Conservation (phyloP, 805 yeast species). For the Lachancea fermentati region DNA sequence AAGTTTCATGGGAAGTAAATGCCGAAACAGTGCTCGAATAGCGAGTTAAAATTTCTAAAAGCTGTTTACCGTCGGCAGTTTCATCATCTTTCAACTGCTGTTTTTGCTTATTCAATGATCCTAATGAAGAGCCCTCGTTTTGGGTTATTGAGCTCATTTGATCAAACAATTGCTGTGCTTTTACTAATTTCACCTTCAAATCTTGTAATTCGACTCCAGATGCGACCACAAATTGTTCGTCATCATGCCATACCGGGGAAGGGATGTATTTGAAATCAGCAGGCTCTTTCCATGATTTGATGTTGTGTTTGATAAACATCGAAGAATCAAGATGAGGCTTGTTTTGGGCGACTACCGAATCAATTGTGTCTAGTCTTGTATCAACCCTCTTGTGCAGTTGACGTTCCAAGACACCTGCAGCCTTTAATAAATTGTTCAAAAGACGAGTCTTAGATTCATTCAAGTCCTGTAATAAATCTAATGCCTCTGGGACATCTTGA, state of each 20-base stretch:
- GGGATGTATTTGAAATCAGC: slow-evolving; percentile 80
- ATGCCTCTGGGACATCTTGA: slow-evolving; percentile 86
- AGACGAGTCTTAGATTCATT: slow-evolving; percentile 73
- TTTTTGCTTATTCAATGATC: slow-evolving; percentile 27
- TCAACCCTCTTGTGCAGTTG: slow-evolving; percentile 40
- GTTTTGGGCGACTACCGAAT: slow-evolving; percentile 59
- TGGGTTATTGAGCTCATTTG: slow-evolving; percentile 29
- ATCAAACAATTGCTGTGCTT: slow-evolving; percentile 30
- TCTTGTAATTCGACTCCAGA: slow-evolving; percentile 53
- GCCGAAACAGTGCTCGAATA: slow-evolving; percentile 50
- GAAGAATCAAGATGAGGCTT: slow-evolving; percentile 70
- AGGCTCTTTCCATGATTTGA: slow-evolving; percentile 76
- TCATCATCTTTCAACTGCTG: slow-evolving; percentile 39
- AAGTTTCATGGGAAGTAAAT: slow-evolving; percentile 69
- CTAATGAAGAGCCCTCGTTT: slow-evolving; percentile 29
- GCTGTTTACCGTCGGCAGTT: slow-evolving; percentile 44
- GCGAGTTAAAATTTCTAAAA: slow-evolving; percentile 38
- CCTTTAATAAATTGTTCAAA: slow-evolving; percentile 60
- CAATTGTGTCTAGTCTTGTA: slow-evolving; percentile 44
- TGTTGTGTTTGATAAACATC: slow-evolving; percentile 89
- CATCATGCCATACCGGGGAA: slow-evolving; percentile 95
- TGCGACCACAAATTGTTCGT: slow-evolving; percentile 61
- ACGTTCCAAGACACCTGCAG: slow-evolving; percentile 59
- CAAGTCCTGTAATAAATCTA: slow-evolving; percentile 79
- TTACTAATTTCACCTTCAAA: slow-evolving; percentile 47